Base-by-base conservation (phyloP, 176 grass and related monocot species). In the Dactylis glomerata region DNA sequence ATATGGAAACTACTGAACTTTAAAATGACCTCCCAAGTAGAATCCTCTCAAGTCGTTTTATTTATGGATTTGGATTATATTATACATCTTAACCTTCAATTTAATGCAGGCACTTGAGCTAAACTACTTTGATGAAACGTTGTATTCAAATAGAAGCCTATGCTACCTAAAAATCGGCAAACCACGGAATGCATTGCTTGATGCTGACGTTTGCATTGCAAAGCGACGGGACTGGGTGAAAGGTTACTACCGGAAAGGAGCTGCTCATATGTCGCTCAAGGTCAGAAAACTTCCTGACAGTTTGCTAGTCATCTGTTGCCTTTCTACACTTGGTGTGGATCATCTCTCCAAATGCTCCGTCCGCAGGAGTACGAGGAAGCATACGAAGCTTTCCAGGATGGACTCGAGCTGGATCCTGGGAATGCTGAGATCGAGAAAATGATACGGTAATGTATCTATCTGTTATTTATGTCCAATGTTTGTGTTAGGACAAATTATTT, bases 221-320 rank as follows among this genome's bases (percentile, higher is more conserved):
- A 73, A 28, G 30, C 16, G 22, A 22, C 87, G 81, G 3, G 45
- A 74, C 20, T 89, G 87, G 87, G 19, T 4, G 32, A 84, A 89
- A 73, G 87, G 67, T 56, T 79, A 84, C 56, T 89, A 89, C 15
- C 45, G 82, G 58, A 89, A 84, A 89, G 87, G 87, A 80, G 56
- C 87, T 66, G 81, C 68, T 14, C 76, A 80, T 37, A 89, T 84
- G 81, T 84, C 33, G 20, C 87, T 89, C 26, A 75, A 89, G 87
- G 81, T 84, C 20, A 88, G 67, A 71, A 50, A 24, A 74, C 10
- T 10, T 79, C 6, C 4, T n/a, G 3, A 19, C 0, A 67, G 50
- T 47, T 79, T 8, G 36, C 22, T 77, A 36, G 38, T 46, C 22
- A 22, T 22, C 1, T 46, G 0, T 19, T 47, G 3, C 15, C 70